phyloP scores from a whole-genome alignment of 192 early-diverging fungal genomes.

The Entomortierella parvispora region DNA sequence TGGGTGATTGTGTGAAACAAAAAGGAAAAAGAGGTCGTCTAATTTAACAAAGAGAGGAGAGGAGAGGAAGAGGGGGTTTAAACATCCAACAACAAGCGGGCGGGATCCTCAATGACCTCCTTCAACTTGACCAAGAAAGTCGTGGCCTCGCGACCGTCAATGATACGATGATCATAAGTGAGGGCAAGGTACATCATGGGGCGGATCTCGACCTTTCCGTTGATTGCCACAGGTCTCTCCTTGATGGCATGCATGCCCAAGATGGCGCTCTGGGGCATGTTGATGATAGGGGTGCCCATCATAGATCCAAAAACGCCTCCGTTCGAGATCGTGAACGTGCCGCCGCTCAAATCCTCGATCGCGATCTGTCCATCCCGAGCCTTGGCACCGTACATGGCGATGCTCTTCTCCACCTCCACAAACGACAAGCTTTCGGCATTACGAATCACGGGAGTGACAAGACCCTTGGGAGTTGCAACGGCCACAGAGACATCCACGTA shows the following conservation, averaged over 20 bases:
- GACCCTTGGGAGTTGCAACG: conserved; percentile 99
- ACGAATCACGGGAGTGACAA: conserved; percentile 96
- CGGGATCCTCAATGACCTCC: conserved; percentile 96
- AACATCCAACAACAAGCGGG: conserved; percentile 88
- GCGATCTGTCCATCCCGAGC: conserved; percentile 95
- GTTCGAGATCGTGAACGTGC: conserved; percentile 99
- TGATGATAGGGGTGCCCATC: conserved; percentile 98
- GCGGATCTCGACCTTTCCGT: conserved; percentile 91
- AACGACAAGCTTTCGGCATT: conserved; percentile 88
- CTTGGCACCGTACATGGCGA: conserved; percentile 87
- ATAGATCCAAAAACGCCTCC: conserved; percentile 98
- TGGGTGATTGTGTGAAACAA: no score
- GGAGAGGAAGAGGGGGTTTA: conserved; percentile 54
- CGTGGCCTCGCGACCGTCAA: conserved; percentile 98
- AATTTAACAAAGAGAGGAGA: no score
- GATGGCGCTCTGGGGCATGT: conserved; percentile 96
- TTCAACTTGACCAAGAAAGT: conserved; percentile 98
- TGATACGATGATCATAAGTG: conserved; percentile 98
- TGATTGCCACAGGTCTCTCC: conserved; percentile 93
- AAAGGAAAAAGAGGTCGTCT: no score
- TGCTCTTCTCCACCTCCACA: conserved; percentile 91
- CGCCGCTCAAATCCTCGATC: conserved; percentile 97
- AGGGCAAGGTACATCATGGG: conserved; percentile 99
- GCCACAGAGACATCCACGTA: conserved; percentile 96
- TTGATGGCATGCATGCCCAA: conserved; percentile 99